Percentiles rank a stretch among this genome's conserved stretches.
phyloP scores from a whole-genome alignment of 2,329 filamentous ascomycete species.

The Nigrospora sphaerica region DNA sequence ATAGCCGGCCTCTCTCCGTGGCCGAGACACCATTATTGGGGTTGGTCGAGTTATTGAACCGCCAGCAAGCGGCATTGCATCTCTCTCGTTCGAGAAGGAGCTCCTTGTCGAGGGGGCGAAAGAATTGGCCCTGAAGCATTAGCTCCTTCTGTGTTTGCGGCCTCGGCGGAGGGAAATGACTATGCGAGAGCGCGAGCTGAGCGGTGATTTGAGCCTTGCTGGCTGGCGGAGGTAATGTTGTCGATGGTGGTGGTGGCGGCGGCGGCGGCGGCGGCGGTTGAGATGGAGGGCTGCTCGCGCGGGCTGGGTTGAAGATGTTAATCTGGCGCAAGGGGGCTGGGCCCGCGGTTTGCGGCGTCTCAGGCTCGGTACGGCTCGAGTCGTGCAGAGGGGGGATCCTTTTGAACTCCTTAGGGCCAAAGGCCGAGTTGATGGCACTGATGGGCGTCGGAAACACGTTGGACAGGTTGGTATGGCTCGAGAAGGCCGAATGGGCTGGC shows the following conservation, averaged over 20 bases:
- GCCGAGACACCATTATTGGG: constrained; percentile 64
- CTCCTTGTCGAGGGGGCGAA: constrained; percentile 70
- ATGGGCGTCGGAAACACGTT: constrained; percentile 57
- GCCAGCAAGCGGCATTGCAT: constrained; percentile 73
- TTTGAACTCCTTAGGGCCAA: constrained; percentile 46
- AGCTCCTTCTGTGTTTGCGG: constrained; percentile 72
- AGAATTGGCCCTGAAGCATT: constrained; percentile 77
- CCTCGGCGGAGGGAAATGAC: constrained; percentile 35
- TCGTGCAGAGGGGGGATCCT: constrained; percentile 57
- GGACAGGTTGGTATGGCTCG: constrained; percentile 43
- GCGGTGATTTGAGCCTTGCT: constrained; percentile 48
- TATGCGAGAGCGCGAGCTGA: constrained; percentile 51
- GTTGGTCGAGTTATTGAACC: constrained; percentile 80
- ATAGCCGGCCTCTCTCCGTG: constrained; percentile 61
- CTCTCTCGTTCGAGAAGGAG: constrained; percentile 78
- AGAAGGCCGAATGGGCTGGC: constrained; percentile 47
- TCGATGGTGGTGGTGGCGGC: constrained; percentile 16
- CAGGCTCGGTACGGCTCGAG: constrained; percentile 46
- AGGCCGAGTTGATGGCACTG: constrained; percentile 39
- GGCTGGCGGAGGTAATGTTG: constrained; percentile 26
- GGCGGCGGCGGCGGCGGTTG: constrained; percentile 24
- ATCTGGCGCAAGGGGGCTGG: constrained; percentile 45
- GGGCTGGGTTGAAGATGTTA: constrained; percentile 44
- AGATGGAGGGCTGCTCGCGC: constrained; percentile 37
- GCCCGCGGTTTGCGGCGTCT: constrained; percentile 41